A percentile compares a stretch with the other conserved stretches of the same genome.
Evolutionary conservation across 1,139 yeast genomes (phyloP).

Genomic region (Magnusiomyces suaveolens): DNA sequence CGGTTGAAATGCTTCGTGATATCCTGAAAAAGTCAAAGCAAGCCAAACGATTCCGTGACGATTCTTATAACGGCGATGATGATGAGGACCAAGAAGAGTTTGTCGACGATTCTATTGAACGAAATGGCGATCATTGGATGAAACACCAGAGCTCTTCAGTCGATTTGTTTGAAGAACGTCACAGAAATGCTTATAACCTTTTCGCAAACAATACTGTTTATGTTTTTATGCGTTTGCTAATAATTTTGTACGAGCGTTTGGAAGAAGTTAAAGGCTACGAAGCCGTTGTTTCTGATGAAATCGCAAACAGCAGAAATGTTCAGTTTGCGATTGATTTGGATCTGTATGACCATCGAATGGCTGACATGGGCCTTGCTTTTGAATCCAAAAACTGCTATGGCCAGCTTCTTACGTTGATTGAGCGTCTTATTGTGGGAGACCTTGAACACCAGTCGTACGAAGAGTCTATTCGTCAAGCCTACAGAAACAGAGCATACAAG

Average conservation of each 20-base stretch:
- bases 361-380: conserved; percentile 69
- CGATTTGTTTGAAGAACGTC: conserved; percentile 14
- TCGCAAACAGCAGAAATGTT: conserved; percentile 49
- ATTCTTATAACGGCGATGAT: conserved; percentile 24
- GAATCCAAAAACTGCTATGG: conserved; percentile 63
- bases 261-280: conserved; percentile 62
- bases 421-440: conserved; percentile 76
- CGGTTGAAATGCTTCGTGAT: conserved; percentile 49
- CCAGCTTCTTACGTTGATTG: conserved; percentile 66
- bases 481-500: conserved; percentile 85
- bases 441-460: conserved; percentile 94
- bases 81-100: conserved; percentile 22
- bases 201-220: conserved; percentile 89
- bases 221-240: conserved; percentile 79
- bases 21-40: conserved; percentile 56
- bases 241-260: conserved; percentile 71
- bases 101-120: conserved; percentile 33
- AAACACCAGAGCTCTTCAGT: conserved; percentile 18
- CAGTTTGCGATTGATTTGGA: conserved; percentile 86
- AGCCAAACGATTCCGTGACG: conserved; percentile 15
- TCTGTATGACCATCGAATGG: conserved; percentile 68
- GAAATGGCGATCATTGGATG: conserved; percentile 62
- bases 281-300: conserved; percentile 61
- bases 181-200: conserved; percentile 48
- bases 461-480: conserved; percentile 90